phyloP scores from a whole-genome alignment of 345 rosid species.

The Rhodomyrtus tomentosa region DNA sequence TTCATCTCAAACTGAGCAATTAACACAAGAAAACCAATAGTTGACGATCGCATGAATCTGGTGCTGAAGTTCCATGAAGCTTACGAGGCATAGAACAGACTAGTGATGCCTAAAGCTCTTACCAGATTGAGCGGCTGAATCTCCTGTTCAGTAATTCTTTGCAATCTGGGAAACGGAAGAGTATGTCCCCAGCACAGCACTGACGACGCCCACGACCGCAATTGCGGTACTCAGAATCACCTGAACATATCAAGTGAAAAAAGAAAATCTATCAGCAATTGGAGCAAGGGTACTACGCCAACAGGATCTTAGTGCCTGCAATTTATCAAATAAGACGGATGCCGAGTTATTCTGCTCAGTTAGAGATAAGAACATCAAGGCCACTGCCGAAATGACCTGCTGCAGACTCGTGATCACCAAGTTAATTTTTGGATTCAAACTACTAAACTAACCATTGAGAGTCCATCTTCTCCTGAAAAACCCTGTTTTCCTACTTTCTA shows the following conservation, averaged over 20 bases:
- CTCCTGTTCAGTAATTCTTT: conserved; percentile 12
- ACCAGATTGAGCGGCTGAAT: background rate
- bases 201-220: conserved; percentile 30
- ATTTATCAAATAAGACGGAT: background rate
- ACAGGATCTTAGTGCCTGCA: background rate
- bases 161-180: conserved; percentile 34
- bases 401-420: background rate
- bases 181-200: conserved; percentile 60
- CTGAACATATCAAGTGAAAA: background rate
- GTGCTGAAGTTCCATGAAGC: background rate
- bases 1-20: background rate
- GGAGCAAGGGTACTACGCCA: background rate
- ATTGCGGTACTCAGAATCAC: conserved; percentile 13
- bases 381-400: background rate
- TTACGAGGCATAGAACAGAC: background rate
- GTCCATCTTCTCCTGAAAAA: background rate
- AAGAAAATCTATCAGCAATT: background rate
- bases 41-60: background rate
- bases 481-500: background rate
- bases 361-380: background rate
- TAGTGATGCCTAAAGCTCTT: background rate
- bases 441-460: background rate
- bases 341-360: background rate
- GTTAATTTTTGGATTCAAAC: background rate
- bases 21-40: background rate